Conservation (phyloP, 2,329 filamentous ascomycete species). For the Ophiosphaerella herpotricha region DNA sequence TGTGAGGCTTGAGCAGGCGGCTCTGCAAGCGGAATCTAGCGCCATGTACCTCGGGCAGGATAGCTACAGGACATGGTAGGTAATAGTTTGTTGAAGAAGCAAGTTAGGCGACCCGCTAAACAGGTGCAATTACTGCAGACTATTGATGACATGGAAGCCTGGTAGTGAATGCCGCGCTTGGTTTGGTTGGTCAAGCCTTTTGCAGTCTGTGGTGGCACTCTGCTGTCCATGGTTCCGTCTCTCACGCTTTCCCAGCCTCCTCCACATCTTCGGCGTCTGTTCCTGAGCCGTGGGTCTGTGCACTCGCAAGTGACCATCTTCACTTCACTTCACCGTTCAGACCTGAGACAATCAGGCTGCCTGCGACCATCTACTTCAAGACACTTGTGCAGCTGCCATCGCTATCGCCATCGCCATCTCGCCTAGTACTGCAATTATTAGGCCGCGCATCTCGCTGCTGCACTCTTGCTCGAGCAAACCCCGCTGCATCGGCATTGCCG, state of each 20-base stretch:
- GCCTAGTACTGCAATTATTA: too few relatives aligned
- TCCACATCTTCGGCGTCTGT: slow-evolving; percentile 18
- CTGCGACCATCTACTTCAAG: slow-evolving; percentile 7
- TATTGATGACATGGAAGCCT: too few relatives aligned
- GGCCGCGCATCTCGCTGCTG: not conserved
- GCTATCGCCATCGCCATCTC: not conserved
- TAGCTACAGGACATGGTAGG: not conserved
- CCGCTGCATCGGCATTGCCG: slow-evolving; percentile 31
- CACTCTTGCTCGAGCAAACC: slow-evolving; percentile 10
- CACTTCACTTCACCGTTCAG: slow-evolving; percentile 20
- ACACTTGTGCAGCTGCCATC: slow-evolving; percentile 8
- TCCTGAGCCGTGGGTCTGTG: slow-evolving; percentile 20
- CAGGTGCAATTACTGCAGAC: not conserved
- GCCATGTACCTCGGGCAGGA: slow-evolving; percentile 18
- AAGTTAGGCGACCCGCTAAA: slow-evolving; percentile 6
- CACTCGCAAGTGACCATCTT: slow-evolving; percentile 13
- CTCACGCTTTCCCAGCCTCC: slow-evolving; percentile 25
- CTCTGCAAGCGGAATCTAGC: slow-evolving; percentile 10
- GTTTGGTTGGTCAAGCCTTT: too few relatives aligned
- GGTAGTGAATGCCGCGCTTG: too few relatives aligned
- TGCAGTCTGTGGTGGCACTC: too few relatives aligned
- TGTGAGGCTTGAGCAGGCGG: slow-evolving; percentile 59
- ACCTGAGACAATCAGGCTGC: slow-evolving; percentile 6
- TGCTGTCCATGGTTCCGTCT: too few relatives aligned
- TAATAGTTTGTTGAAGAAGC: slow-evolving; percentile 9